These are phyloP conservation scores for Pulveroboletus sp. DNA, from an alignment of 768 basidiomycete genomes.

Conservation along the genomic window DNA sequence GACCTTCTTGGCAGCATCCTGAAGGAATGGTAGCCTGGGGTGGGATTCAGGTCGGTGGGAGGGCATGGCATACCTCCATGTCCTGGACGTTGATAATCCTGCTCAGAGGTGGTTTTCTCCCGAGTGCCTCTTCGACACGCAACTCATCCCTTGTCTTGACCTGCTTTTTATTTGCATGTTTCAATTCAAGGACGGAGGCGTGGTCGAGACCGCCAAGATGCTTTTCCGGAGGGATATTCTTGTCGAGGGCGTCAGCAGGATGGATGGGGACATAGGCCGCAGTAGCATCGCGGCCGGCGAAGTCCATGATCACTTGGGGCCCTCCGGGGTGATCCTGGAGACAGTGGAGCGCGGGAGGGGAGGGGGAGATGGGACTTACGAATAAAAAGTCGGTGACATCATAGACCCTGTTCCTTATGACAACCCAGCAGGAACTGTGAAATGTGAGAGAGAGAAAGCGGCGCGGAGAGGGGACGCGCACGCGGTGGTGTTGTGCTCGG, in stretches of 20 bases:
- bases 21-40: not conserved
- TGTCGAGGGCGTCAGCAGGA: slow-evolving; percentile 73
- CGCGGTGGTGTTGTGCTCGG: slow-evolving; percentile 53
- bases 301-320: slow-evolving; percentile 72
- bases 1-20: slow-evolving; percentile 70
- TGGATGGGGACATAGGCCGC: slow-evolving; percentile 77
- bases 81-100: slow-evolving; percentile 74
- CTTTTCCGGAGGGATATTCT: slow-evolving; percentile 63
- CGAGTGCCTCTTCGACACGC: slow-evolving; percentile 58
- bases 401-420: slow-evolving; percentile 77
- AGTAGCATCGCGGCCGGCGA: slow-evolving; percentile 85
- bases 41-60: not conserved
- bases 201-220: slow-evolving; percentile 65
- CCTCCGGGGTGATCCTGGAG: slow-evolving; percentile 78
- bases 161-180: slow-evolving; percentile 36
- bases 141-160: slow-evolving; percentile 65
- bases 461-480: slow-evolving; percentile 25
- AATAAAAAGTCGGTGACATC: slow-evolving; percentile 78
- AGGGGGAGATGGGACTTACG: slow-evolving; percentile 33
- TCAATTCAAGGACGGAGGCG: slow-evolving; percentile 38
- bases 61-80: slow-evolving; percentile 57
- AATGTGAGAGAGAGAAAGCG: slow-evolving; percentile 7
- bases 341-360: not conserved
- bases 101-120: slow-evolving; percentile 58
- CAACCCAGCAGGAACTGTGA: slow-evolving; percentile 81